A percentile compares a stretch with the other conserved stretches of the same genome.
Evolutionary conservation across 345 rosid species (phyloP).

Genomic region (Dovyalis caffra): DNA sequence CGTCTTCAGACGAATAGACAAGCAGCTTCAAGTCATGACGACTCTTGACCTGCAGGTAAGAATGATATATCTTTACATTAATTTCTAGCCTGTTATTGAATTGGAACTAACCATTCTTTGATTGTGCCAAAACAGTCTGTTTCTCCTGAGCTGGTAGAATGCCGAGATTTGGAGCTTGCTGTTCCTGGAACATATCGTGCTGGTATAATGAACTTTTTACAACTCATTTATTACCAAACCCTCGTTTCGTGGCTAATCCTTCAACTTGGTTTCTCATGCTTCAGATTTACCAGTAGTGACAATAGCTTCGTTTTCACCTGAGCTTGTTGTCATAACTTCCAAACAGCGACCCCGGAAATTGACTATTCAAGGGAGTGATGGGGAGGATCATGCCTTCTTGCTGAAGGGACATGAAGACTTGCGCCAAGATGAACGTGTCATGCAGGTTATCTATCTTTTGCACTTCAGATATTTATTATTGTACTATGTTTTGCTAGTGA

Average conservation of each 20-base stretch:
- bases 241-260: not conserved
- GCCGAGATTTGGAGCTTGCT: slow-evolving; percentile 90
- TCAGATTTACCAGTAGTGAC: slow-evolving; percentile 88
- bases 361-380: slow-evolving; percentile 94
- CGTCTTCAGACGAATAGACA: slow-evolving; percentile 92
- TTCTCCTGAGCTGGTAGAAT: slow-evolving; percentile 89
- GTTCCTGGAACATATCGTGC: slow-evolving; percentile 97
- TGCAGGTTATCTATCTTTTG: slow-evolving; percentile 64
- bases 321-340: slow-evolving; percentile 87
- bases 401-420: slow-evolving; percentile 98
- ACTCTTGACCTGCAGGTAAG: slow-evolving; percentile 91
- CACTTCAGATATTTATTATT: not conserved
- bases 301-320: slow-evolving; percentile 83
- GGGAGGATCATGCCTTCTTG: slow-evolving; percentile 87
- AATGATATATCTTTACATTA: slow-evolving; percentile 13
- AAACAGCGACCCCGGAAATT: slow-evolving; percentile 94
- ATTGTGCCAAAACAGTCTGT: slow-evolving; percentile 58
- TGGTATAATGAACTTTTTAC: slow-evolving; percentile 43
- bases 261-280: not conserved
- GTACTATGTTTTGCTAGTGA: not conserved
- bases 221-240: slow-evolving; percentile 7
- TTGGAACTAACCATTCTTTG: slow-evolving; percentile 14
- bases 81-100: slow-evolving; percentile 6
- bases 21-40: slow-evolving; percentile 87
- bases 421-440: slow-evolving; percentile 99